Evolutionary conservation across 2,329 filamentous ascomycete genomes (phyloP).

Genomic region (Colletotrichum camelliae): DNA sequence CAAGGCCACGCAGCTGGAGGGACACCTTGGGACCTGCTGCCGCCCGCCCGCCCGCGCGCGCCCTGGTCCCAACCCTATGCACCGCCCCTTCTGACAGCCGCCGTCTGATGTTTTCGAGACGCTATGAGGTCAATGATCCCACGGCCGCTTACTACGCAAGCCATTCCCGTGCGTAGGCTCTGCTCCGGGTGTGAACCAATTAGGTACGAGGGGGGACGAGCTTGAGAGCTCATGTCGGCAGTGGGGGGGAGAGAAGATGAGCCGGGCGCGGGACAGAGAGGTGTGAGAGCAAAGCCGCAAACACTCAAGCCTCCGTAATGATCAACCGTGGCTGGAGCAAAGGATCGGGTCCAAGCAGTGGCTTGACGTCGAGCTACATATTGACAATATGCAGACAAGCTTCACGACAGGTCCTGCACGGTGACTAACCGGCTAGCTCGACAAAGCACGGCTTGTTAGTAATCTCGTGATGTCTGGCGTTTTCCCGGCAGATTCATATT

Average conservation of each 20-base stretch:
- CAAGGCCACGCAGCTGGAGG: background rate
- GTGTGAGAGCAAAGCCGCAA: background rate
- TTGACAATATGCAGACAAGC: background rate
- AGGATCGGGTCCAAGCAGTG: background rate
- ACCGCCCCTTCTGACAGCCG: conserved; percentile 12
- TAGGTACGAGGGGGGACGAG: background rate
- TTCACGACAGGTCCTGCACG: background rate
- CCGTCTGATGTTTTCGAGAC: conserved; percentile 15
- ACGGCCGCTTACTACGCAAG: background rate
- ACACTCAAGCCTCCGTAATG: background rate
- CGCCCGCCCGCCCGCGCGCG: background rate
- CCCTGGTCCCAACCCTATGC: background rate
- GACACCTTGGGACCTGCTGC: background rate
- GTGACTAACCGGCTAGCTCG: background rate
- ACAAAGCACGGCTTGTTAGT: background rate
- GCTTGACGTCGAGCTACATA: conserved; percentile 12
- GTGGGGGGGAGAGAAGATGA: background rate
- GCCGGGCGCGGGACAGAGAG: no score
- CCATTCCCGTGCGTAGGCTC: conserved; percentile 2
- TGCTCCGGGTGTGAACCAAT: background rate
- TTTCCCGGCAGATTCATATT: background rate
- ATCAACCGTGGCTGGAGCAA: background rate
- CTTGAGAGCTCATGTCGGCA: background rate
- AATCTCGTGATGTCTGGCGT: background rate
- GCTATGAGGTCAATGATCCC: conserved; percentile 10